Base-by-base conservation (phyloP, 306 rosid species). In the Cucurbita moschata region DNA sequence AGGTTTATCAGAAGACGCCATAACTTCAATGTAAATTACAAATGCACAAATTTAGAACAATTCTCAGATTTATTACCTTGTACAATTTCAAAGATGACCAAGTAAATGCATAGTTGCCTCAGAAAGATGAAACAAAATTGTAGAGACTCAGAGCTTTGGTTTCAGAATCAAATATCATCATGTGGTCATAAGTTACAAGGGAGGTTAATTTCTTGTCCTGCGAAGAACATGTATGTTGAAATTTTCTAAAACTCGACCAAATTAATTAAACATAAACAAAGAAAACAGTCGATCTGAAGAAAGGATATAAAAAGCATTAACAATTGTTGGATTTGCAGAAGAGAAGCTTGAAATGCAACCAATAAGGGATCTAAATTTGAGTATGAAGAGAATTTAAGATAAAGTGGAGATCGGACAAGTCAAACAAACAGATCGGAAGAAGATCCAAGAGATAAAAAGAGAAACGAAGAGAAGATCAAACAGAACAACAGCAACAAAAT, bases 1-100 rank as follows among this genome's bases (percentile, higher is more conserved):
- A 1, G 86, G 82, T 44, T 85, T 74, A 23, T 87, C 89, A 37
- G 88, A 87, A 15, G 89, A 86, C 6, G 92, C 88, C 98, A 92
- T 92, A 65, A 42, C 71, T 65, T 18, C 72, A 65, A 10, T 43
- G 53, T 5, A 65, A 65, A 19, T 11, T 8, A 62, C 6, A 43
- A 65, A 65, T 10, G 53, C n/a, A 65, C 5, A 43, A 10, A 8
- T 65, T 65, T 19, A 65, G 72, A 65, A 65, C 10, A 10, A 65
- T 62, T 61, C 37, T 65, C 37, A 16, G 30, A 65, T 10, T 9
- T 15, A 19, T 0, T 65, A 15, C 5, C 1, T 10, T 1, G 38
- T 65, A 65, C 7, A 64, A 64, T n/a, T 4, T 12, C 5, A 60
- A 10, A n/a, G 16, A 26, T 10, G 16, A n/a, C n/a, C 8, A 23